Base-by-base conservation (phyloP, 768 basidiomycete genomes). In the Serpula lacrymans region DNA sequence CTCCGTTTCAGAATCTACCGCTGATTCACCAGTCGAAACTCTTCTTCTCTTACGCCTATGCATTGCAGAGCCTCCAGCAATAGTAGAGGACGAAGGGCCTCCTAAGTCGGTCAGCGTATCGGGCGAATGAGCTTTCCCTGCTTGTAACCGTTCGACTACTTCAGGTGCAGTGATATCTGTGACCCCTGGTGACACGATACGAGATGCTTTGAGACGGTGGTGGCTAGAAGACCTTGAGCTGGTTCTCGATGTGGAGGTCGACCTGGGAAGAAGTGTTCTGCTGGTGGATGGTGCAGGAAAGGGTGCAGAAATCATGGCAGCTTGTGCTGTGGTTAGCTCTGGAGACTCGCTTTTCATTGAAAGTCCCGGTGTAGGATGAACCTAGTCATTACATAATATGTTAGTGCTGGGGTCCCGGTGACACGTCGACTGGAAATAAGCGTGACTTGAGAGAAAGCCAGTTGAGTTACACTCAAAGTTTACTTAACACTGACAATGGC, bases 401-500 rank as follows among this genome's bases (percentile, higher is more conserved):
- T 33, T 18, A 14, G 31, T 33, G 31, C 31, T 14, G 31, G 31
- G 31, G 31, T 33, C 31, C 6, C 14, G 14, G 8, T 33, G 31
- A 33, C 31, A 33, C 31, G 31, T 33, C 31, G 31, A n/a, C 31
- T 7, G 6, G 6, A 33, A 33, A 14, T 6, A 6, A 14, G 14
- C 31, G 31, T n/a, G 20, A 33, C 20, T 6, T 18, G 20, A 33
- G 31, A n/a, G 31, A n/a, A 33, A 33, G 31, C 20, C 31, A 33
- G 31, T 33, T 33, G 31, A 33, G 31, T 18, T 33, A n/a, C n/a
- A n/a, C n/a, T n/a, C n/a, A n/a, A n/a, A n/a, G n/a, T n/a, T n/a
- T n/a, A n/a, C n/a, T 42, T 1, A 21, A 26, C 40, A 9, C 39
- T 21, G 36, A 39, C 29, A n/a, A 42, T 2, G 22, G 54, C 56